These are phyloP conservation scores for Rhizophora apiculata DNA, from an alignment of 345 rosid genomes.

Conservation along the genomic window DNA sequence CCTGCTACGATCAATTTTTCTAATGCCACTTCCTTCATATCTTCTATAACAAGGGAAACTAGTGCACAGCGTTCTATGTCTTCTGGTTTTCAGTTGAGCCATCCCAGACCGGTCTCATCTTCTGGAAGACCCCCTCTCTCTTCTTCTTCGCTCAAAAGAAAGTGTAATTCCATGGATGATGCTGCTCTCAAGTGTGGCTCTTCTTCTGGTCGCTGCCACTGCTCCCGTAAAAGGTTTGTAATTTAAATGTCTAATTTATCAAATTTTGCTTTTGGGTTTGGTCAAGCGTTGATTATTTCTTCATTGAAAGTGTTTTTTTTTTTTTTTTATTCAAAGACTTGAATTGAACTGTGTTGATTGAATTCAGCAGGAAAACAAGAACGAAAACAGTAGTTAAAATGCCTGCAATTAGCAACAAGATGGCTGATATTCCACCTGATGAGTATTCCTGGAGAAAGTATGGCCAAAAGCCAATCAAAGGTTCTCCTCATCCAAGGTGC, in stretches of 20 bases:
- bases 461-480: conserved; percentile 97
- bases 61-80: conserved; percentile 51
- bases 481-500: conserved; percentile 97
- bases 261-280: background rate
- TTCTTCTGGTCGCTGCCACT: conserved; percentile 78
- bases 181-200: conserved; percentile 58
- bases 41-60: conserved; percentile 72
- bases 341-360: background rate
- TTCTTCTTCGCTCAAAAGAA: conserved; percentile 55
- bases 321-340: background rate
- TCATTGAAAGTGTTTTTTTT: background rate
- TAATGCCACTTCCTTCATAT: conserved; percentile 57
- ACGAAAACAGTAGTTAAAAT: conserved; percentile 64
- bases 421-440: conserved; percentile 91
- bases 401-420: conserved; percentile 76
- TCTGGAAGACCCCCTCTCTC: conserved; percentile 71
- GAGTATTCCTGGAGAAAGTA: conserved; percentile 95
- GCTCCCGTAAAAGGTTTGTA: conserved; percentile 82
- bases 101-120: conserved; percentile 51
- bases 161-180: conserved; percentile 66
- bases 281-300: background rate
- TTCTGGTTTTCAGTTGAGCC: conserved; percentile 63
- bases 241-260: background rate
- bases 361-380: conserved; percentile 58
- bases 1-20: conserved; percentile 49